phyloP scores from a whole-genome alignment of 129 eudicot genomes.

The Logfia minima region DNA sequence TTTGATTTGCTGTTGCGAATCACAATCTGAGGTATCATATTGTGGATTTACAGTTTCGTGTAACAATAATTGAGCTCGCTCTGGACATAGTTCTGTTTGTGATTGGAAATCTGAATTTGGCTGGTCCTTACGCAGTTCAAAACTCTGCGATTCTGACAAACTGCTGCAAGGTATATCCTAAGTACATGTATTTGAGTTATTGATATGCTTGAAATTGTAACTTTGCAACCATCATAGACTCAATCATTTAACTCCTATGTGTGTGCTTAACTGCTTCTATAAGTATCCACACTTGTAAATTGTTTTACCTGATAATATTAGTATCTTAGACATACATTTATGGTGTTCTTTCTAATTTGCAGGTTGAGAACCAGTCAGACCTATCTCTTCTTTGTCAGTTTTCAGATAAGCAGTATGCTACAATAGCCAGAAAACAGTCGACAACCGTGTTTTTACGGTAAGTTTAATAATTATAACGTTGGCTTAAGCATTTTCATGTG shows the following conservation, averaged over 20 bases:
- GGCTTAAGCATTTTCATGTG: background rate
- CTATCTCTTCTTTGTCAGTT: constrained; percentile 68
- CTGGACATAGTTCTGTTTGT: constrained; percentile 81
- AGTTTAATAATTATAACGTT: no score
- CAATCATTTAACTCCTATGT: background rate
- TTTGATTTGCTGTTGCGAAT: constrained; percentile 5
- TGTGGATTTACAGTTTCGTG: constrained; percentile 55
- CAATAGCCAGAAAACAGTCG: constrained; percentile 66
- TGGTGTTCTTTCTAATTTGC: constrained; percentile 33
- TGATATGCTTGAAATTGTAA: constrained; percentile 8
- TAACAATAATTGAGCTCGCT: constrained; percentile 73
- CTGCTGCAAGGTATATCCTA: constrained; percentile 84
- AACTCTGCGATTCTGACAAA: constrained; percentile 71
- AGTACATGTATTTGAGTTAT: constrained; percentile 20
- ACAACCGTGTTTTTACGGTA: constrained; percentile 66
- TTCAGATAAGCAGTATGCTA: constrained; percentile 54
- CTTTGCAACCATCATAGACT: constrained; percentile 6
- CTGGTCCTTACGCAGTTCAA: constrained; percentile 84
- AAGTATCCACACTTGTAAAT: constrained; percentile 14
- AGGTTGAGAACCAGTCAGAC: constrained; percentile 89
- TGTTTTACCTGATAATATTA: constrained; percentile 7
- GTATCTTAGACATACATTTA: constrained; percentile 12
- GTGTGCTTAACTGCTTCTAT: constrained; percentile 8
- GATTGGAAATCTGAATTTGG: constrained; percentile 76
- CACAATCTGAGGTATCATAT: constrained; percentile 23